phyloP scores from a whole-genome alignment of 805 yeast species.

The Metschnikowia proteae region DNA sequence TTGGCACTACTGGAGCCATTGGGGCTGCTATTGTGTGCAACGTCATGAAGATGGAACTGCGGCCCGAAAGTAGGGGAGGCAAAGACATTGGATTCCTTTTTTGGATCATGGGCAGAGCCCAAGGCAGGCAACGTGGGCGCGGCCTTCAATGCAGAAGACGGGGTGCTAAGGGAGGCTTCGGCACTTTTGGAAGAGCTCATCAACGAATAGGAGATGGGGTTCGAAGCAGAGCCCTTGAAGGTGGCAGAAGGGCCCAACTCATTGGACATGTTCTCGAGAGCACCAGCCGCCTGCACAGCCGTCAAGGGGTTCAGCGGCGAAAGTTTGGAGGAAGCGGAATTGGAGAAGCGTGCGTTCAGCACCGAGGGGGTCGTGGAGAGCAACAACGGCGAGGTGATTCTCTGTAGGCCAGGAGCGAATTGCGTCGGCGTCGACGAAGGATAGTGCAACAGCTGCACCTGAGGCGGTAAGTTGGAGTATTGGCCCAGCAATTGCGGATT shows the following conservation, averaged over 20 bases:
- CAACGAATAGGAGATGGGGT: conserved; percentile 25
- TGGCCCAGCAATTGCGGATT: conserved; percentile 18
- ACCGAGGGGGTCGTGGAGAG: conserved; percentile 48
- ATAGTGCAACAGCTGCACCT: conserved; percentile 56
- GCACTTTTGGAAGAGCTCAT: conserved; percentile 20
- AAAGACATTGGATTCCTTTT: conserved; percentile 12
- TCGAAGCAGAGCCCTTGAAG: conserved; percentile 24
- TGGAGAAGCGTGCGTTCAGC: conserved; percentile 35
- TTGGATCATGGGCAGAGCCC: conserved; percentile 11
- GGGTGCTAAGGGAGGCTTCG: conserved; percentile 28
- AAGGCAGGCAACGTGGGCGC: conserved; percentile 34
- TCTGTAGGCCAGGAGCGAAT: conserved; percentile 59
- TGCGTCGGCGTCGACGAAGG: conserved; percentile 70
- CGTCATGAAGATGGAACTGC: conserved; percentile 28
- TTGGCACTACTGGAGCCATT: background rate
- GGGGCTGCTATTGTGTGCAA: background rate
- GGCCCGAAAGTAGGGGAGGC: conserved; percentile 48
- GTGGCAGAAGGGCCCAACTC: conserved; percentile 44
- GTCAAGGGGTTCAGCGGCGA: conserved; percentile 16
- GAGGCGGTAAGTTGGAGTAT: conserved; percentile 21
- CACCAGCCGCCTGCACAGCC: conserved; percentile 41
- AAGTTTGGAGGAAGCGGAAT: conserved; percentile 9
- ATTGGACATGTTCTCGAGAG: conserved; percentile 42
- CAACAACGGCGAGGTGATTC: conserved; percentile 63
- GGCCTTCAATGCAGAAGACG: conserved; percentile 33